Conservation (phyloP, 2,329 filamentous ascomycete genomes). For the Epichloe elymi region DNA sequence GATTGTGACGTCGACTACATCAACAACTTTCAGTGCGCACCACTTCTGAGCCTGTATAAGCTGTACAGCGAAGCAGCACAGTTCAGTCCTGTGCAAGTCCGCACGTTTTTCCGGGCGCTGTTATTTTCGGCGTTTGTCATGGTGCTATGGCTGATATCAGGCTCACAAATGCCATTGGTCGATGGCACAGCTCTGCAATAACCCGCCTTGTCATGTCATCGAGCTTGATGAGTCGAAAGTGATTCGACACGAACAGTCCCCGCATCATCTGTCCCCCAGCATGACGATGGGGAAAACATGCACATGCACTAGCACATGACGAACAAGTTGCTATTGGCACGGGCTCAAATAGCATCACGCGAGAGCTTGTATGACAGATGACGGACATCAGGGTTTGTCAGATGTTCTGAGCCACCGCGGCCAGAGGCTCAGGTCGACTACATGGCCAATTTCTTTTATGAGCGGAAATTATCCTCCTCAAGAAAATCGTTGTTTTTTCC, state of each 20-base stretch:
- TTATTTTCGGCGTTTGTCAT: slow-evolving; percentile 29
- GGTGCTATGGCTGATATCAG: slow-evolving; percentile 29
- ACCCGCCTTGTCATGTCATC: neutral
- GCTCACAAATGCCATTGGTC: slow-evolving; percentile 15
- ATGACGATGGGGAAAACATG: neutral
- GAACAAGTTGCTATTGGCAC: neutral
- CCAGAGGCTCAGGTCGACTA: neutral
- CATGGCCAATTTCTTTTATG: no score
- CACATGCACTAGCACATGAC: neutral
- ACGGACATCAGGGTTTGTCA: neutral
- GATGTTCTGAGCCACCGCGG: neutral
- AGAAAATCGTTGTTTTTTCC: neutral
- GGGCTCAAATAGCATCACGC: neutral
- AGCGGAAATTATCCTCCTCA: no score
- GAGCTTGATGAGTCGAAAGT: no score
- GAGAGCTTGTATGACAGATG: neutral
- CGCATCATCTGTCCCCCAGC: no score
- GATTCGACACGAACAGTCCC: no score
- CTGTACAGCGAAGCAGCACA: slow-evolving; percentile 5
- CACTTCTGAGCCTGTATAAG: slow-evolving; percentile 15
- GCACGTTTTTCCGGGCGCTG: slow-evolving; percentile 29
- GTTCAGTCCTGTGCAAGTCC: slow-evolving; percentile 15
- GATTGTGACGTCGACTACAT: slow-evolving; percentile 49
- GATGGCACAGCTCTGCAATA: neutral
- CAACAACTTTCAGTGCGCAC: slow-evolving; percentile 31